Evolutionary conservation across 305 asterid genomes (phyloP), one percentile per base, ranked within the genome.

Genomic region (Petunia hybrid): DNA sequence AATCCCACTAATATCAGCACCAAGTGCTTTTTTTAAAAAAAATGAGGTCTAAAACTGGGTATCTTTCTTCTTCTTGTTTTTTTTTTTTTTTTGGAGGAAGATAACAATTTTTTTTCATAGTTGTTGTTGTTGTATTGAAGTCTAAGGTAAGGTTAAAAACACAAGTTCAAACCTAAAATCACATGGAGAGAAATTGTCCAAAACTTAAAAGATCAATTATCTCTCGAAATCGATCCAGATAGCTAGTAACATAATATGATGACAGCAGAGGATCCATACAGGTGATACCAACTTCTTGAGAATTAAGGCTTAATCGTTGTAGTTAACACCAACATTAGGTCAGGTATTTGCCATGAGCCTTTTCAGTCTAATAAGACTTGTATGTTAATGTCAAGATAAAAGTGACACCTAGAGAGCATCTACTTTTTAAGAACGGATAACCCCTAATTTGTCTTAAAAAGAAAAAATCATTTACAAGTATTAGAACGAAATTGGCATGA

Each of bases 401-500:
- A 8, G 77, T 46, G 43, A 70, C 41, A 46, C n/a, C 31, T 7
- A 1, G 3, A 60, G 46, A 68, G 31, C 31, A 68, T 42, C 14
- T 68, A 68, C 38, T 43, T 39, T 68, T 42, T 22, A 22, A 22
- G 31, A 22, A 22, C 31, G 43, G 56, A 43, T 14, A 43, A 68
- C 12, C 51, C 53, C 57, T 43, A 8, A 7, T 68, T 16, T 68
- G 16, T 56, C 39, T 42, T 16, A 2, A 16, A 41, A 68, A 55
- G 31, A 22, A 68, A 67, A 4, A 68, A 3, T 43, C 43, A 8
- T 68, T 22, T 43, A 68, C 56, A 4, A 16, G 16, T 12, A 43
- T 16, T 68, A n/a, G 76, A 68, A 68, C 12, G 42, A 71, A 13
- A 71, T 35, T 71, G 41, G 48, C 77, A 60, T 71, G 35, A 71